phyloP scores from a whole-genome alignment of 495 filamentous ascomycete species.

The Elasticomyces elasticus region DNA sequence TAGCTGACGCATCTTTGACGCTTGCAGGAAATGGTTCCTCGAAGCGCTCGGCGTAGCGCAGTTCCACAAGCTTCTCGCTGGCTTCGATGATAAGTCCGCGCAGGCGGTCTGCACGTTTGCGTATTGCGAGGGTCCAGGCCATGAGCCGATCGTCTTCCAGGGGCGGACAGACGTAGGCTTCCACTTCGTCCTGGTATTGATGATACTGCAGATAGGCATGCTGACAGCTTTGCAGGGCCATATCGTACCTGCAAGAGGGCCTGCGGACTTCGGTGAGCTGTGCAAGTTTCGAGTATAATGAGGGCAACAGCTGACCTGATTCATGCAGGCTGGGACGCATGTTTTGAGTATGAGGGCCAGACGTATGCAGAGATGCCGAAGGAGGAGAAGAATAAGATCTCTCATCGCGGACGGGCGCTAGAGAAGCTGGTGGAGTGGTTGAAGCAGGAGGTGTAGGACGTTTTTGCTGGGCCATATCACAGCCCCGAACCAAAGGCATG shows the following conservation, averaged over 20 bases:
- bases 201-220: background rate
- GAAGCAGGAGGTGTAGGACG: constrained; percentile 29
- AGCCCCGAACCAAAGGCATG: background rate
- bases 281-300: background rate
- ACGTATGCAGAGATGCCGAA: constrained; percentile 98
- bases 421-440: constrained; percentile 80
- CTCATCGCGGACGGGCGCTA: constrained; percentile 78
- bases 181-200: background rate
- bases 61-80: constrained; percentile 82
- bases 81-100: constrained; percentile 79
- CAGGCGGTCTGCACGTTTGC: constrained; percentile 95
- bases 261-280: constrained; percentile 66
- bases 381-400: constrained; percentile 81
- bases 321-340: constrained; percentile 72
- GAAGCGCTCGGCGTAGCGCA: constrained; percentile 68
- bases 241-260: constrained; percentile 67
- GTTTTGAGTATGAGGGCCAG: constrained; percentile 88
- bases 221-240: constrained; percentile 42
- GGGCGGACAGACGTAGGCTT: constrained; percentile 52
- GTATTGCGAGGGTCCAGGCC: constrained; percentile 73
- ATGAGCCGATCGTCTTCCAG: constrained; percentile 83
- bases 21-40: constrained; percentile 80
- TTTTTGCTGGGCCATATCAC: background rate
- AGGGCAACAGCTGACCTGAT: background rate
- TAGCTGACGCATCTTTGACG: background rate